A percentile compares a stretch with the other conserved stretches of the same genome.
These are phyloP conservation scores for Auxenochlorella pyrenoidosa DNA, from an alignment of 139 green algal species.

Conservation along the genomic window DNA sequence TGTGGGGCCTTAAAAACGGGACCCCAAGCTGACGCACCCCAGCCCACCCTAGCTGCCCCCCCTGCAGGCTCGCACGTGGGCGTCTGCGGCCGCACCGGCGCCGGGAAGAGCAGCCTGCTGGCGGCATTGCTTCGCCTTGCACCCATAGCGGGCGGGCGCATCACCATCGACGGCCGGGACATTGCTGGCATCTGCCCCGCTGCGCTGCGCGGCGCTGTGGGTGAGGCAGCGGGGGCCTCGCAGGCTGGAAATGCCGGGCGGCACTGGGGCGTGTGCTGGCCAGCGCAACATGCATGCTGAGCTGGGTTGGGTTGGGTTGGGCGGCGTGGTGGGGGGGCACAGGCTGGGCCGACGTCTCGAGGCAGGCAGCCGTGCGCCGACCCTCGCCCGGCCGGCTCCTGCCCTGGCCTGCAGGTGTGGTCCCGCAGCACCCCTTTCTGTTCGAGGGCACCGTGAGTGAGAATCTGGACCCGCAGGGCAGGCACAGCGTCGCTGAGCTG, in stretches of 20 bases:
- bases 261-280: too few relatives aligned
- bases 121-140: constrained; percentile 67
- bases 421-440: constrained; percentile 78
- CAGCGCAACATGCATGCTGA: too few relatives aligned
- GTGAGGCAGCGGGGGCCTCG: constrained; percentile 29
- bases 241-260: too few relatives aligned
- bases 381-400: constrained; percentile 3
- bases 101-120: constrained; percentile 77
- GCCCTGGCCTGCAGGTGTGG: constrained; percentile 36
- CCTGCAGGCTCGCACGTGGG: constrained; percentile 45
- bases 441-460: constrained; percentile 73
- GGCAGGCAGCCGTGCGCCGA: neutral
- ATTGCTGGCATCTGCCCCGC: constrained; percentile 42
- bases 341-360: too few relatives aligned
- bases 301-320: too few relatives aligned
- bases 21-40: too few relatives aligned
- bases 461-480: constrained; percentile 74
- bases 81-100: constrained; percentile 64
- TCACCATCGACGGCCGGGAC: constrained; percentile 58
- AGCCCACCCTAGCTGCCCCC: too few relatives aligned
- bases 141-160: constrained; percentile 47
- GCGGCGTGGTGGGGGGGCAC: too few relatives aligned
- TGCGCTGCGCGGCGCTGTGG: constrained; percentile 53
- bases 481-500: constrained; percentile 49
- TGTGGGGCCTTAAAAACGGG: too few relatives aligned